Conservation (phyloP, 2,329 filamentous ascomycete genomes). For the Hypoxylon rubiginosum region DNA sequence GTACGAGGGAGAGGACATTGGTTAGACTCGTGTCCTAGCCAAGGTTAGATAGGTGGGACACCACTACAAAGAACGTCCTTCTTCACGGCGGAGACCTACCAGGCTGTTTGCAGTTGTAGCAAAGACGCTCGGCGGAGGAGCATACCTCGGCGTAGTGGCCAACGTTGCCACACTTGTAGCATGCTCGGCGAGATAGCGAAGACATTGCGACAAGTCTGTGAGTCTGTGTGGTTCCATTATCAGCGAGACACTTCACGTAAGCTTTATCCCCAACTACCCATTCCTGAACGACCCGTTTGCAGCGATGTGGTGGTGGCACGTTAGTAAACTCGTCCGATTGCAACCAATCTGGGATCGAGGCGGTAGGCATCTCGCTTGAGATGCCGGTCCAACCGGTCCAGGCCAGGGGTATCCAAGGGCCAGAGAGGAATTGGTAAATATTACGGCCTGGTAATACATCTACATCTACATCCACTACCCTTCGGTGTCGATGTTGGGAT, state of each 20-base stretch:
- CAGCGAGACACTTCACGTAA: conserved; percentile 54
- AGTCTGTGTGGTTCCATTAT: conserved; percentile 52
- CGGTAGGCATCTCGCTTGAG: conserved; percentile 47
- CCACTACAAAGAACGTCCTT: not conserved
- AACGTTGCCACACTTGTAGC: conserved; percentile 87
- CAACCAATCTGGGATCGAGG: conserved; percentile 52
- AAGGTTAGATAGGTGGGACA: conserved; percentile 30
- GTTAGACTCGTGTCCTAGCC: conserved; percentile 92
- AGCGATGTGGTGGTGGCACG: conserved; percentile 50
- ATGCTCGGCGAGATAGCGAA: conserved; percentile 84
- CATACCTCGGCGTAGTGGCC: conserved; percentile 90
- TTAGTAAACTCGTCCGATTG: conserved; percentile 44
- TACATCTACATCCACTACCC: conserved; percentile 4
- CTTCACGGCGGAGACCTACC: conserved; percentile 59
- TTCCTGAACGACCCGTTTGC: conserved; percentile 49
- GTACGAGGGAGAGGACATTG: conserved; percentile 96
- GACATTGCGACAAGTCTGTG: conserved; percentile 70
- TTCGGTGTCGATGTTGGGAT: conserved; percentile 6
- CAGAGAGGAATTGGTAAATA: too few species aligned
- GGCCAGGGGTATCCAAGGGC: not conserved
- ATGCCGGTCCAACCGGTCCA: conserved; percentile 4
- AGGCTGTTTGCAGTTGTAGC: conserved; percentile 99
- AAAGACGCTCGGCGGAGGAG: conserved; percentile 96
- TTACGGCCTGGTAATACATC: too few species aligned
- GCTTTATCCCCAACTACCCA: conserved; percentile 46